Evolutionary conservation across 2,329 filamentous ascomycete genomes (phyloP), one percentile per base, ranked within the genome.

Genomic region (Phaeosphaeriaceae sp.): DNA sequence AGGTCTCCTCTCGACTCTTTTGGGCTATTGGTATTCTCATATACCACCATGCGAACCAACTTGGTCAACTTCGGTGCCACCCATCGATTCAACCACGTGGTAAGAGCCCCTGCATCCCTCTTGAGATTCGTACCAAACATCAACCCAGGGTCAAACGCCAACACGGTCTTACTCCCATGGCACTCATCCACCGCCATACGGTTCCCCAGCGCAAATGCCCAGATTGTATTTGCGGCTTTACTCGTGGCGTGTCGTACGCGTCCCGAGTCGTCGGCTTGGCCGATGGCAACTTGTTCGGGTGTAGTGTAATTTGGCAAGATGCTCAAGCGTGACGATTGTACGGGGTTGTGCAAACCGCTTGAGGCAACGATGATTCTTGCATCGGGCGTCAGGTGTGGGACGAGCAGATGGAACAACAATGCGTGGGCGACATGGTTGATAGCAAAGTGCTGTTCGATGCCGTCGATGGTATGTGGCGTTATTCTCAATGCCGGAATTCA

Each of bases 341-440:
- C 73, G 2, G 78, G 79, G 48, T 83, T 78, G 55, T 83, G 81
- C 0, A 74, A 37, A 26, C 53, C 50, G 55, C 75, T 78, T 2
- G 76, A 61, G 0, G 74, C 76, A 32, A 82, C 48, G 15, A 82
- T 66, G 36, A 83, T 71, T 0, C 79, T 73, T 2, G 75, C 75
- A 4, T 74, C 63, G 0, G 58, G 40, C 3, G 74, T 73, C 6
- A 80, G 63, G 35, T 68, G 41, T 0, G 77, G 74, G 3, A 64
- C 64, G 3, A 83, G 70, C 3, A 82, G 73, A 45, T 77, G 76
- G 58, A 80, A 79, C 0, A 83, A 73, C 2, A 82, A 63, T 12
- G 79, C 75, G 55, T 83, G 78, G 4, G 80, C 80, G 34, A 82
- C 71, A 52, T 82, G 78, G 47, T 74, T 79, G 53, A 81, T 70